Percentiles rank a stretch among this genome's conserved stretches.
phyloP scores from a whole-genome alignment of 106 monocot species.

The Alisma plantagoaquatica region DNA sequence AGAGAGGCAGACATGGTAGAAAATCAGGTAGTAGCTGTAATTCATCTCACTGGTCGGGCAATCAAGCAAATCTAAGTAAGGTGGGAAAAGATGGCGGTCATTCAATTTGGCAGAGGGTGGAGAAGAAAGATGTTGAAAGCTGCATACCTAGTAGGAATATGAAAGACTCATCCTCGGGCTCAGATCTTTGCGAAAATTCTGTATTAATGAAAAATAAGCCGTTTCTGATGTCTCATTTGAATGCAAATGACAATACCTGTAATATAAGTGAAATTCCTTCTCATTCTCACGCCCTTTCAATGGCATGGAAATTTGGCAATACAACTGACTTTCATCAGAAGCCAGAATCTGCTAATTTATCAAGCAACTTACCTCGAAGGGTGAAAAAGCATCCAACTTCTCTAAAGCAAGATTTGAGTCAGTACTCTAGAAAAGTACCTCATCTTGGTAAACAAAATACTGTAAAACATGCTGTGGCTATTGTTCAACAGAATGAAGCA shows the following conservation, averaged over 20 bases:
- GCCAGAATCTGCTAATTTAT: no score
- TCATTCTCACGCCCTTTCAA: slow-evolving; percentile 1
- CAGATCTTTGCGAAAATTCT: slow-evolving; percentile 12
- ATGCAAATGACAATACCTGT: slow-evolving; percentile 13
- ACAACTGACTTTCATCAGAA: slow-evolving; percentile 1
- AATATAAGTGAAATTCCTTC: slow-evolving; percentile 12
- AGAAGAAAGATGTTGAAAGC: slow-evolving; percentile 15
- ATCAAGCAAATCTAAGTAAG: not conserved
- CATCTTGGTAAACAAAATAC: no score
- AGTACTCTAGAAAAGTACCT: no score
- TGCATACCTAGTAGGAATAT: slow-evolving; percentile 5
- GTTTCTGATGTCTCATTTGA: slow-evolving; percentile 9
- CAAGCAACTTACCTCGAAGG: no score
- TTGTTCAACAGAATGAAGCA: no score
- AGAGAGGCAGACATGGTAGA: slow-evolving; percentile 32
- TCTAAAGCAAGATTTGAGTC: no score
- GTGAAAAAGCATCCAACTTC: no score
- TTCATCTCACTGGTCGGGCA: not conserved
- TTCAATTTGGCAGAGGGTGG: slow-evolving; percentile 66
- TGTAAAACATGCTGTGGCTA: no score
- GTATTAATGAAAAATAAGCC: slow-evolving; percentile 2
- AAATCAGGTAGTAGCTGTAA: slow-evolving; percentile 17
- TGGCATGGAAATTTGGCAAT: slow-evolving; percentile 1
- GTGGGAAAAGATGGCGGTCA: slow-evolving; percentile 24
- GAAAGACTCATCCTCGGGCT: slow-evolving; percentile 2